Conservation (phyloP, 2,329 filamentous ascomycete genomes). For the Dactylellina parvicollis region DNA sequence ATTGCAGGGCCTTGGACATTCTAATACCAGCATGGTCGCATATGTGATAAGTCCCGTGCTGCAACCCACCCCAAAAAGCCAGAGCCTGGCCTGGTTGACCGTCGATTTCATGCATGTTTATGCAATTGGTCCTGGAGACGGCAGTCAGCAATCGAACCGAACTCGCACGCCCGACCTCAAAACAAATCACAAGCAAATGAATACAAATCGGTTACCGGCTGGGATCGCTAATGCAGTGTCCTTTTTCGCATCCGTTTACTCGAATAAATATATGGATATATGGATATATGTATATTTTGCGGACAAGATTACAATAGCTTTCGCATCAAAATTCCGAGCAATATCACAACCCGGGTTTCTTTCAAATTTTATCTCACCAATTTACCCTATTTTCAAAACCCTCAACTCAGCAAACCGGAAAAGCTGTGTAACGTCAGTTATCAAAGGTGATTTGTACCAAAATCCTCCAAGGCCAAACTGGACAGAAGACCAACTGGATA, state of each 20-base stretch:
- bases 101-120: conserved; percentile 50
- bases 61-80: conserved; percentile 14
- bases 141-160: not conserved
- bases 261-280: no score
- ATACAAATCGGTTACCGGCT: not conserved
- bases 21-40: conserved; percentile 1
- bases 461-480: not conserved
- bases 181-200: conserved; percentile 9
- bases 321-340: no score
- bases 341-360: no score
- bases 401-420: conserved; percentile 19
- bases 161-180: not conserved
- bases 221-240: no score
- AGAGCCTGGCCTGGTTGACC: conserved; percentile 19
- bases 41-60: conserved; percentile 37
- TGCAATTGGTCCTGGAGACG: conserved; percentile 22
- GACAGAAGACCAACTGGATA: not conserved
- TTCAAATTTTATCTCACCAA: no score
- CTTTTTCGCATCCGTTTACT: no score
- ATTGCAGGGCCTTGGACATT: conserved; percentile 18
- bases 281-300: no score
- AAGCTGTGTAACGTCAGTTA: conserved; percentile 45
- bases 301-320: no score
- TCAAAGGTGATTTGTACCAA: conserved; percentile 2
- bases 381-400: not conserved